Evolutionary conservation across 768 basidiomycete genomes (phyloP), one percentile per base, ranked within the genome.

Genomic region (Russula compacta): DNA sequence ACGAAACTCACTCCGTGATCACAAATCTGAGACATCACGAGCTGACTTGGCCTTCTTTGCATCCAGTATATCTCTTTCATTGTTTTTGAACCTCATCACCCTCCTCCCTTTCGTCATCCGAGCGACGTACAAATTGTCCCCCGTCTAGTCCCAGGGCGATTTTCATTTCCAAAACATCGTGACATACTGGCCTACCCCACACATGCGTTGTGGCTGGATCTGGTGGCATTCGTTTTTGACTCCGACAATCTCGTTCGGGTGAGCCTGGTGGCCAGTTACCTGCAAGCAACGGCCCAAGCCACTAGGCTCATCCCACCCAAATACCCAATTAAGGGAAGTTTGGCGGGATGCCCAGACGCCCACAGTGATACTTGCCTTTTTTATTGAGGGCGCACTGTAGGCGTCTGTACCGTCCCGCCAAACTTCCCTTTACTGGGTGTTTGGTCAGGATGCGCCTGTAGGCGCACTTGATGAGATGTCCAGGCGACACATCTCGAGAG

Each of bases 371-470:
- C 15, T 46, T 19, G 10, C 36, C 36, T 43, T 24, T 29, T 43
- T 24, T 0, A 7, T 32, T 52, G 60, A 39, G 42, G 55, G 61
- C 56, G 44, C 33, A 3, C 56, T 54, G 56, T 58, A 33, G 51
- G 51, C 44, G 56, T 62, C 12, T 38, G 43, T 52, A 19, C n/a
- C n/a, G 56, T 29, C 44, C 46, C 15, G 3, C 39, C n/a, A 17
- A 58, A 58, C 46, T 17, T 63, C 5, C 61, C 61, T 38, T 63
- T 54, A 11, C 40, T 38, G 52, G 33, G 1, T 52, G 49, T 62
- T 62, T 58, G 56, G 43, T 29, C 39, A 1, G 56, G 21, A 32
- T 48, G 46, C 51, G 32, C 12, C 56, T 58, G 56, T 58, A 40
- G 61, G 52, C 52, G 39, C 40, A 49, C 61, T 48, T 39, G 12